Base-by-base conservation (phyloP, 495 filamentous ascomycete genomes). In the Penicillium turbatum region DNA sequence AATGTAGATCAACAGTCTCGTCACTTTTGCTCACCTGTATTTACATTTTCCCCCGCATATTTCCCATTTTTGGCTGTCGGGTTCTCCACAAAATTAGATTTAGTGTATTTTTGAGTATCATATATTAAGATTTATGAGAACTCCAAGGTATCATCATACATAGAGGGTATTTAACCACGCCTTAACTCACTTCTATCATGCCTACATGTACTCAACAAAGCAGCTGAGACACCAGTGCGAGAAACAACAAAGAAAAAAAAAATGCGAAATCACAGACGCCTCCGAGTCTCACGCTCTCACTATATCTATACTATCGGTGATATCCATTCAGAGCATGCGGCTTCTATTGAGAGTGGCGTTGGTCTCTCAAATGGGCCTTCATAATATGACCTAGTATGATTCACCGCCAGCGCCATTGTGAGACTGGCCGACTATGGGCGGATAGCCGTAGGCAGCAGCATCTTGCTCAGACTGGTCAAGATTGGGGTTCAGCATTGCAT, bases 351-450 rank as follows among this genome's bases (percentile, higher is more conserved):
- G n/a, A 34, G 7, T 17, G 5, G 8, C n/a, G 15, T 12, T 8
- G 0, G 3, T 30, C 41, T 5, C 4, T 30, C 5, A 19, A n/a
- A 15, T 19, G 21, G 32, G 11, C 17, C 13, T 30, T 31, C 37
- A 41, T 17, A 41, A 16, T 10, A 48, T 30, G 12, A 38, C 7
- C 55, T 73, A 79, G 56, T 79, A 80, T 36, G 72, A 66, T 17
- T 82, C 82, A 16, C 75, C 79, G 30, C 77, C 78, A 8, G 86
- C 79, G 26, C 86, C 86, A 64, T 90, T 90, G 63, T 90, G 87
- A 24, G 81, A 76, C 31, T 82, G 70, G 35, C 69, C 72, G 34
- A 77, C 75, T 67, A 88, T 86, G 34, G 81, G 72, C 5, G 76
- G 76, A 68, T 90, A 90, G 47, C 82, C 83, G 59, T 86, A 85